Base-by-base conservation (phyloP, 768 basidiomycete species). In the Mrakia gelida region DNA sequence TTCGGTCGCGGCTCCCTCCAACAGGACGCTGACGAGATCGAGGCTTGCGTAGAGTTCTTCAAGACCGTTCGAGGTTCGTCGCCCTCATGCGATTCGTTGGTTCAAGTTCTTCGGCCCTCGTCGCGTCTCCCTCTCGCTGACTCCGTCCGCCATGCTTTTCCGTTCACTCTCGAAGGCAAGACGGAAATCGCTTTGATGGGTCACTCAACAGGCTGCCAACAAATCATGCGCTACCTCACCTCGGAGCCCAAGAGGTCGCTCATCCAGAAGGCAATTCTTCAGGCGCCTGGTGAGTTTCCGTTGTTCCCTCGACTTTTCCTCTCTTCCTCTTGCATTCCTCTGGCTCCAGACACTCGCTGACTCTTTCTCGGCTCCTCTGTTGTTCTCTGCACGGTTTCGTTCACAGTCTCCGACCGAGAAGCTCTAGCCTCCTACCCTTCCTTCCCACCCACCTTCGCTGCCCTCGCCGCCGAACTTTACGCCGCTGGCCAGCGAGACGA, bases 201-300 rank as follows among this genome's bases (percentile, higher is more conserved):
- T 52, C 77, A 78, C 56, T 78, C 77, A 15, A 78, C 77, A 9
- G 77, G 77, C 21, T 78, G 77, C 52, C 77, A 78, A 41, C 77
- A 78, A n/a, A 78, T 65, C 32, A 78, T 78, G 73, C 49, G 54
- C 32, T 78, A 78, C 59, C 73, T 78, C 26, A 34, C 70, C 38
- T 61, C 65, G 23, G 62, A 49, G 21, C 32, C 45, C 13, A 52
- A 49, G 26, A 63, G 77, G 15, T 54, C 72, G 10, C 1, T 6
- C 1, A 61, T 78, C 52, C 23, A 34, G 11, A 34, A 32, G 34
- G 77, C 62, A 9, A 78, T 78, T 73, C 45, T 78, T 11, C 77
- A 78, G 38, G 77, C 77, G 8, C 77, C 77, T 26, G 77, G 77
- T 78, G 21, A 38, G 76, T 59, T 45, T 23, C 21, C 67, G 11